A percentile compares a stretch with the other conserved stretches of the same genome.
These are phyloP conservation scores for Ascodesmis nigricans DNA, from an alignment of 495 filamentous ascomycete species.

Conservation along the genomic window DNA sequence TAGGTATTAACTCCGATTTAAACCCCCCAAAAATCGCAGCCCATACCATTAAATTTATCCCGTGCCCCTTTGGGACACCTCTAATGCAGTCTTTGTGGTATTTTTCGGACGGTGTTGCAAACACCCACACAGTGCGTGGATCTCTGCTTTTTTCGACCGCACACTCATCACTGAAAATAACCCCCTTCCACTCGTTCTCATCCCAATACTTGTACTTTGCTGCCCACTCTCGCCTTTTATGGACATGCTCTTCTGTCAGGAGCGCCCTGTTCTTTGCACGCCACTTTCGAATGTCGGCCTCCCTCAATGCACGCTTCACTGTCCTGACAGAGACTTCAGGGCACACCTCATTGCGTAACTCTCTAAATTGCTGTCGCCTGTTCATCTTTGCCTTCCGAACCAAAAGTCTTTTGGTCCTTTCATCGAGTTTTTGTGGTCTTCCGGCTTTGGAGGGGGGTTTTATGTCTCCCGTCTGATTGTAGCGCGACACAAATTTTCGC, in stretches of 20 bases:
- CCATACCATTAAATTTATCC: slow-evolving; percentile 6
- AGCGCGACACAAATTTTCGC: background rate
- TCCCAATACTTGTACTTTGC: no score
- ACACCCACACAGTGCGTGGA: slow-evolving; percentile 5
- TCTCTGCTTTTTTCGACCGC: slow-evolving; percentile 3
- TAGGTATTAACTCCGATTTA: background rate
- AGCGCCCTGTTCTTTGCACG: background rate
- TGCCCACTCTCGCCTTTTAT: no score
- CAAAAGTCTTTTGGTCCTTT: background rate
- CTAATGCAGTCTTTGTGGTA: slow-evolving; percentile 4
- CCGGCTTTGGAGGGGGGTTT: background rate
- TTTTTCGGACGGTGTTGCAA: slow-evolving; percentile 1
- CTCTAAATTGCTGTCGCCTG: background rate
- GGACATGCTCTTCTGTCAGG: background rate
- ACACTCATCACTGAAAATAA: slow-evolving; percentile 11
- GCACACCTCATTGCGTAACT: slow-evolving; percentile 1
- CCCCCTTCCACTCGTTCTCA: no score
- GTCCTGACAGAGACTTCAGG: background rate
- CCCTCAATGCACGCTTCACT: background rate
- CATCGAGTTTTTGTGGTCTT: background rate
- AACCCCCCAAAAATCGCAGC: slow-evolving; percentile 3
- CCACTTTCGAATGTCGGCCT: slow-evolving; percentile 1
- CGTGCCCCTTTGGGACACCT: background rate
- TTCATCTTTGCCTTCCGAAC: background rate
- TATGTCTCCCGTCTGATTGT: background rate